These are phyloP conservation scores for Candida qinlingensis DNA, from an alignment of 805 yeast genomes.

Conservation along the genomic window DNA sequence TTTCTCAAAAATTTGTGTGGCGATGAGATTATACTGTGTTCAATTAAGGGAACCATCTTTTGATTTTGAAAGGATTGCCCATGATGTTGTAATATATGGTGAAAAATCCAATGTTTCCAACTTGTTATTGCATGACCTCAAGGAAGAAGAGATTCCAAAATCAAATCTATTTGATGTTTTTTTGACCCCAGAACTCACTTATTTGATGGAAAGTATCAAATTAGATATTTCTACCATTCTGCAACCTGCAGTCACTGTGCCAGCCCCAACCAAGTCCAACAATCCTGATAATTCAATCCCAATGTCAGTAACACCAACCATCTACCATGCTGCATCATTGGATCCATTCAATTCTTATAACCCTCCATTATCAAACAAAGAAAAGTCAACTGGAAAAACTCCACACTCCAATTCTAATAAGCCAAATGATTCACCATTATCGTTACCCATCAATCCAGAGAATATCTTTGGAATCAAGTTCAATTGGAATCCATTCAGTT, in stretches of 20 bases:
- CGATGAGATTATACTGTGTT: constrained; percentile 10
- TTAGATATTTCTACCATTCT: constrained; percentile 13
- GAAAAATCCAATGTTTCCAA: neutral
- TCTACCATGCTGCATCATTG: neutral
- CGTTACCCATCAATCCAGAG: constrained; percentile 1
- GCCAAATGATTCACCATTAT: neutral
- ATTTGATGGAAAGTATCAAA: constrained; percentile 10
- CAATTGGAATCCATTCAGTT: too few relatives aligned
- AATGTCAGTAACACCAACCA: neutral
- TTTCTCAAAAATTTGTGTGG: constrained; percentile 16
- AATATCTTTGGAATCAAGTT: constrained; percentile 3
- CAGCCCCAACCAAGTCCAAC: neutral
- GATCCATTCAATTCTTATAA: neutral
- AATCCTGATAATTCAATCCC: neutral
- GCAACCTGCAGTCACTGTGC: constrained; percentile 10
- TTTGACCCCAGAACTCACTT: constrained; percentile 13
- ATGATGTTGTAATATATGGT: constrained; percentile 1
- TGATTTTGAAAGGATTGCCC: constrained; percentile 14
- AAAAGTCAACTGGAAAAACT: neutral
- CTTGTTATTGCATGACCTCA: constrained; percentile 10
- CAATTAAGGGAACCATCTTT: constrained; percentile 16
- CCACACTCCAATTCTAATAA: neutral
- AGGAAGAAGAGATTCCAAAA: constrained; percentile 17
- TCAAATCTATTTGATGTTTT: constrained; percentile 12
- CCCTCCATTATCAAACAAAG: neutral